Evolutionary conservation across 257 asterid genomes (phyloP).

Genomic region (Solanum neorickii): DNA sequence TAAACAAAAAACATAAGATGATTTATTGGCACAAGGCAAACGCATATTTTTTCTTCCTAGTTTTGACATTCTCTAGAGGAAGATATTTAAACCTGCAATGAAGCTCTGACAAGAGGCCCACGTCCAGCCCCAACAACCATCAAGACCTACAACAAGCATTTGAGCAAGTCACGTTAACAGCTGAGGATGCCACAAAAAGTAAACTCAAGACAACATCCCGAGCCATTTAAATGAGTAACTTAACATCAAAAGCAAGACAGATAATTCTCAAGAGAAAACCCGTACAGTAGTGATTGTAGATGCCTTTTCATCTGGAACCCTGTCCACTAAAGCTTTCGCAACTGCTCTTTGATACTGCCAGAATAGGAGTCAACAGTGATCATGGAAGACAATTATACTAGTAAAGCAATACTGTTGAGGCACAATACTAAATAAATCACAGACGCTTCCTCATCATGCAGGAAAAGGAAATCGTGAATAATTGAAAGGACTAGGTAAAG

Average conservation of each 20-base stretch:
- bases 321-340: conserved; percentile 83
- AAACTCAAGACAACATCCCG: not conserved
- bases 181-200: not conserved
- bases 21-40: not conserved
- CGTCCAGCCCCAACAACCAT: conserved; percentile 99
- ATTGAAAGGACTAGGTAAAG: not conserved
- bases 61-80: conserved; percentile 1
- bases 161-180: not conserved
- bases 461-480: not conserved
- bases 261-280: not conserved
- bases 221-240: not conserved
- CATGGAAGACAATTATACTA: not conserved
- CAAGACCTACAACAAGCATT: conserved; percentile 46
- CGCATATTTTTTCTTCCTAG: not conserved
- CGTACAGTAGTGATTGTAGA: conserved; percentile 64
- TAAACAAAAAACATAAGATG: not conserved
- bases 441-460: not conserved
- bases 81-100: conserved; percentile 55
- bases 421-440: not conserved
- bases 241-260: not conserved
- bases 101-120: conserved; percentile 98
- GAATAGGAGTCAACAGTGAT: not conserved
- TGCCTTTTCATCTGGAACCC: conserved; percentile 81
- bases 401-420: not conserved
- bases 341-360: conserved; percentile 93